These are phyloP conservation scores for Debaryomyces maramus DNA, from an alignment of 805 yeast genomes.

Conservation along the genomic window DNA sequence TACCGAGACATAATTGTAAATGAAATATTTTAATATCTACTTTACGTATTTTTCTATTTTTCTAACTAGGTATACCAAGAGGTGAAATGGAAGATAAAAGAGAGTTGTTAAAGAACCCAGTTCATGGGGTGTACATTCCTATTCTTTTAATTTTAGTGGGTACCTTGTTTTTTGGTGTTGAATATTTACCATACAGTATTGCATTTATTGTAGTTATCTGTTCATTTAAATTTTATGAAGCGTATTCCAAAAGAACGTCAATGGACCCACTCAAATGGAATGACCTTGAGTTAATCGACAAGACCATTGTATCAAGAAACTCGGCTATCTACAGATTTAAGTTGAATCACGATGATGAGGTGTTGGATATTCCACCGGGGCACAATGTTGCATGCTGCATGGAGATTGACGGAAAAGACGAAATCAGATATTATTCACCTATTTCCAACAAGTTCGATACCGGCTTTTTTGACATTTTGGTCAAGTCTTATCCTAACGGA, in stretches of 20 bases:
- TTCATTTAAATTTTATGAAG: slow-evolving; percentile 37
- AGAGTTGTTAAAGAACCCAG: slow-evolving; percentile 63
- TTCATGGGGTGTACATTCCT: slow-evolving; percentile 78
- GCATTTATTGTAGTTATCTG: slow-evolving; percentile 36
- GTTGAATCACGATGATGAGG: slow-evolving; percentile 58
- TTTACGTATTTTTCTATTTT: background rate
- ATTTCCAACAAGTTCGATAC: slow-evolving; percentile 67
- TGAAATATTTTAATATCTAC: background rate
- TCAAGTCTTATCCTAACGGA: slow-evolving; percentile 75
- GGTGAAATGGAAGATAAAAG: slow-evolving; percentile 40
- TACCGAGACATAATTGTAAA: background rate
- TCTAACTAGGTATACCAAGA: background rate
- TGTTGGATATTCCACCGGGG: slow-evolving; percentile 69
- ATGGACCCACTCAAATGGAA: slow-evolving; percentile 57
- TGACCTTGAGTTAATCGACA: slow-evolving; percentile 68
- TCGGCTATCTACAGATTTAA: slow-evolving; percentile 74
- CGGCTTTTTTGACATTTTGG: slow-evolving; percentile 75
- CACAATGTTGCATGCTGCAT: slow-evolving; percentile 68
- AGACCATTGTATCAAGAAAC: slow-evolving; percentile 69
- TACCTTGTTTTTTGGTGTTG: slow-evolving; percentile 50
- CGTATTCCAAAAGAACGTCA: slow-evolving; percentile 43
- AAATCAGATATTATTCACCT: slow-evolving; percentile 72
- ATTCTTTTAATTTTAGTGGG: slow-evolving; percentile 60
- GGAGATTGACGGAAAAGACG: slow-evolving; percentile 49
- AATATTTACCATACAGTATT: slow-evolving; percentile 48